Base-by-base conservation (phyloP, 108 stramenopile genomes). In the Skeletonema grethae region DNA sequence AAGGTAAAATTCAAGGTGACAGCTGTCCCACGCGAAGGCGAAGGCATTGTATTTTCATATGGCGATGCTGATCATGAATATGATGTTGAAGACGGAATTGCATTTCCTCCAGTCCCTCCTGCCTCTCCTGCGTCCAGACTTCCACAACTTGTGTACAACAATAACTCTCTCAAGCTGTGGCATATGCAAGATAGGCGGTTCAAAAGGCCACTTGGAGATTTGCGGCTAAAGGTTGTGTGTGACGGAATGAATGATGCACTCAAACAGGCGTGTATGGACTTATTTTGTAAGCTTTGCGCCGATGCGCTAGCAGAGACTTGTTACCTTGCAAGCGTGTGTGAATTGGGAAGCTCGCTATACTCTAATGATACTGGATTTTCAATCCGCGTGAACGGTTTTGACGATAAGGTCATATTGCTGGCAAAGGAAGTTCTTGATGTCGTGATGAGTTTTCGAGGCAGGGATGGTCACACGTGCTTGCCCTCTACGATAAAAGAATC, bases 101-200 rank as follows among this genome's bases (percentile, higher is more conserved):
- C 63, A 7, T 87, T 95, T 61, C 94, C 94, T 18, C 77, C 90
- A 8, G 88, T 95, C 30, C 91, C 90, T 12, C 94, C 94, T 24
- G 62, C 87, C 7, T 53, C 73, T 31, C 75, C 84, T 29, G 68
- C 72, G 10, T 78, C 83, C 28, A 85, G 83, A 20, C 84, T 92
- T 9, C 94, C 94, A 29, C 65, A 78, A 36, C 57, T 88, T 50
- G 60, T 95, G n/a, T 72, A 65, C 74, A 83, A 85, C 46, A 88
- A 86, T 0, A 73, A 91, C 12, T 58, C 65, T 28, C 28, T 95
- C 30, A 90, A 86, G 53, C 35, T 95, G 25, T 95, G 89, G 89
- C 89, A 91, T 72, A 41, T 95, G 46, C 94, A 95, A 60, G 94
- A 95, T 73, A 76, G 91, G 46, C 87, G 75, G 53, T 95, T 95